Base-by-base conservation (phyloP, 1,284 basidiomycete species). In the Neolentinus lepideus region DNA sequence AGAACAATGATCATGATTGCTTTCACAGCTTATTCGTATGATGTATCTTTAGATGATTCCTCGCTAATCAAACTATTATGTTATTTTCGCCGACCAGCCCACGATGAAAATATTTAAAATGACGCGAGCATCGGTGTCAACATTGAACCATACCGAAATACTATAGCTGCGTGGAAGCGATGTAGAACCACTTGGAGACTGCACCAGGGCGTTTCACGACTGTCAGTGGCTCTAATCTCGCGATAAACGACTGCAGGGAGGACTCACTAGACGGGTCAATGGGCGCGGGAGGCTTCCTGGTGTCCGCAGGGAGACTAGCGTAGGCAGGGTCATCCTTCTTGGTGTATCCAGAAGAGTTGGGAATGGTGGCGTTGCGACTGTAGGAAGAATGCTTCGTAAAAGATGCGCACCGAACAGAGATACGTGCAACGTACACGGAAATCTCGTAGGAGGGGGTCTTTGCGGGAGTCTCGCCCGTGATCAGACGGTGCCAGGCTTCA, bases 401-500 rank as follows among this genome's bases (percentile, higher is more conserved):
- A 47, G 48, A 38, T 35, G 38, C 22, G 36, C 43, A 16, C 57
- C 19, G 52, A 19, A 35, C n/a, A 31, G 26, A 8, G 46, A 19
- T n/a, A 47, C 4, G 50, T 38, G 47, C 26, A 26, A 76, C 90
- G 57, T 66, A 94, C 92, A 92, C 92, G 58, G 88, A 85, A 59
- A 95, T 70, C 57, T 92, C 88, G 69, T 89, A 88, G 52, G 71
- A 71, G 48, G 83, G 64, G 21, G 86, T 87, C 75, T 86, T 87
- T 59, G 86, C 83, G 48, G 85, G 79, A 56, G 69, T 76, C 63
- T 98, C 92, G 61, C 94, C 94, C 58, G 74, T 75, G 69, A 95
- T 81, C 66, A 99, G 85, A 69, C 92, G 91, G 69, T 94, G 93
- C 97, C 97, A 99, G 51, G 96, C 92, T 74, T 98, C 96, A 73